These are phyloP conservation scores for Ascoidea rubescens DNA, from an alignment of 805 yeast species.

Conservation along the genomic window DNA sequence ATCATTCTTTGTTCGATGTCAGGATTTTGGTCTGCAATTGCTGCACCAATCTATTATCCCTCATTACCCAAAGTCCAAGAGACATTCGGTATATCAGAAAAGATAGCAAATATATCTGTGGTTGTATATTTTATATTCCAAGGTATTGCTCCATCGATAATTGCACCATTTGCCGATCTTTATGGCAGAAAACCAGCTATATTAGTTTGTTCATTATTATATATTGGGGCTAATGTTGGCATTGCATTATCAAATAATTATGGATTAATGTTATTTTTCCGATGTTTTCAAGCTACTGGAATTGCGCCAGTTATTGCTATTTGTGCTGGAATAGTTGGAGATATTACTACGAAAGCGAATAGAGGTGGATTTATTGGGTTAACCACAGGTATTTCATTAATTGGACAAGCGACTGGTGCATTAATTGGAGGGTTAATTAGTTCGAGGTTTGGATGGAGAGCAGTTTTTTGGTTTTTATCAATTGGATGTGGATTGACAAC, in stretches of 20 bases:
- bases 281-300: constrained; percentile 66
- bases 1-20: constrained; percentile 27
- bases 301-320: constrained; percentile 66
- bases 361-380: constrained; percentile 64
- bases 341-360: constrained; percentile 46
- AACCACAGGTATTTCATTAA: constrained; percentile 45
- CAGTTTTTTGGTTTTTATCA: constrained; percentile 65
- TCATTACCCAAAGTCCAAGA: constrained; percentile 45
- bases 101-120: constrained; percentile 52
- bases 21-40: constrained; percentile 56
- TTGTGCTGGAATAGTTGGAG: constrained; percentile 59
- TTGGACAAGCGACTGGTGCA: constrained; percentile 74
- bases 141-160: constrained; percentile 60
- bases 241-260: constrained; percentile 44
- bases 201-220: constrained; percentile 37
- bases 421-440: constrained; percentile 45
- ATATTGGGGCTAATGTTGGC: constrained; percentile 51
- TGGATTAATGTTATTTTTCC: constrained; percentile 43
- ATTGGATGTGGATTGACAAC: constrained; percentile 42
- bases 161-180: constrained; percentile 55
- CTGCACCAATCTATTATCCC: constrained; percentile 73
- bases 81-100: constrained; percentile 41
- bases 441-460: constrained; percentile 49
- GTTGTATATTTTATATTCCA: constrained; percentile 68
- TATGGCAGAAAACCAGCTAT: constrained; percentile 63